phyloP scores from a whole-genome alignment of 2,329 filamentous ascomycete species.

The Dothistroma pini region DNA sequence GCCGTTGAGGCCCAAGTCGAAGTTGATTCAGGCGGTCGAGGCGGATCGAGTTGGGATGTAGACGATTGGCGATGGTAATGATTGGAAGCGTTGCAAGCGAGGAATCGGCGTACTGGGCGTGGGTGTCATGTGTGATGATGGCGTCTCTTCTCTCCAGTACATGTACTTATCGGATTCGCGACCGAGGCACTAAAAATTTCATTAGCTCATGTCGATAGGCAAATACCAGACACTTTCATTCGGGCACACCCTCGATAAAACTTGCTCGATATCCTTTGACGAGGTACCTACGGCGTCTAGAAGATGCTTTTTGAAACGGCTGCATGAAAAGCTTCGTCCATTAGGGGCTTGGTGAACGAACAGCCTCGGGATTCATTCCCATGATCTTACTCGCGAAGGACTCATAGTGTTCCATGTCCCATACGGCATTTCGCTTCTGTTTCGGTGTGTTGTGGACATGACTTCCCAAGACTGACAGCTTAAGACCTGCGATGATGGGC shows the following conservation, averaged over 20 bases:
- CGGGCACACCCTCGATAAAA: not conserved
- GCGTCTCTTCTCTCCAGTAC: not conserved
- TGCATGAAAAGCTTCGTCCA: conserved; percentile 5
- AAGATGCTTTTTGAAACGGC: not conserved
- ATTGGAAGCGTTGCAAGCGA: not conserved
- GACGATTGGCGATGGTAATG: not conserved
- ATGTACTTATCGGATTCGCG: conserved; percentile 5
- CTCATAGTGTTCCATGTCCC: not conserved
- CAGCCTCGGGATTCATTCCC: not conserved
- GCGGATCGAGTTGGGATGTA: not conserved
- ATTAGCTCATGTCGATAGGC: not conserved
- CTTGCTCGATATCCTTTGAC: not conserved
- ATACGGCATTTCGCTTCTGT: not conserved
- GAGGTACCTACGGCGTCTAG: not conserved
- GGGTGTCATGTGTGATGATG: not conserved
- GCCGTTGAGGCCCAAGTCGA: not conserved
- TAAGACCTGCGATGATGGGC: no score
- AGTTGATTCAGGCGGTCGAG: not conserved
- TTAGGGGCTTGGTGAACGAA: not conserved
- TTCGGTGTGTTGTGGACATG: no score
- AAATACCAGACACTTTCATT: not conserved
- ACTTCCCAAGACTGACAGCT: no score
- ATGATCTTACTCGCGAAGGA: conserved; percentile 2
- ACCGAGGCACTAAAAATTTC: not conserved
- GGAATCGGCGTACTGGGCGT: not conserved